Evolutionary conservation across 2,329 filamentous ascomycete genomes (phyloP), one percentile per base, ranked within the genome.

Genomic region (Cytospora schulzeri): DNA sequence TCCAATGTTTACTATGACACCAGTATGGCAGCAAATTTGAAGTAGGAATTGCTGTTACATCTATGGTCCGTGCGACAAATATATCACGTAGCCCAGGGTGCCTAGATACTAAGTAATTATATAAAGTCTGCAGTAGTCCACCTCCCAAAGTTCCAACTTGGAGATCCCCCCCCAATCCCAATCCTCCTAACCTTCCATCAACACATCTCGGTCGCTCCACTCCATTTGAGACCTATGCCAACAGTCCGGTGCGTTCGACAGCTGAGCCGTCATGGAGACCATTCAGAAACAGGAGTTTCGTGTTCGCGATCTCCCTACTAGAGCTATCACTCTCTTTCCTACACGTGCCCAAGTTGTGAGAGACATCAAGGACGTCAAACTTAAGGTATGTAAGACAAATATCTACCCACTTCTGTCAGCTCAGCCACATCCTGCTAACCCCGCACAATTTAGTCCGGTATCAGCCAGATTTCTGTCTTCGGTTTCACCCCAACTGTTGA

Each of bases 321-420:
- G 84, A 57, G 83, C 83, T 0, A 87, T 91, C 19, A 87, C 83
- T 0, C 79, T 91, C 50, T 89, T 88, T 65, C 87, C 88, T 0
- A 78, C 79, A 2, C 78, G 83, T 67, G 88, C 88, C 1, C 86
- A 88, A 56, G 74, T 90, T 33, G 79, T 84, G 15, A 81, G 87
- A 29, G 84, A 88, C 60, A 81, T 90, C 71, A 82, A 81, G 64
- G 76, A 83, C 68, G 76, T 89, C 19, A 69, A 71, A 1, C 77
- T 87, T 24, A 77, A 80, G 71, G 77, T 80, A 72, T 67, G 72
- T 80, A 72, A 67, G 72, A 53, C 17, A 41, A 15, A 35, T n/a
- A 5, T 26, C 19, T 15, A n/a, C 5, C 35, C 19, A n/a, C 6
- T 4, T 12, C 28, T 6, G 12, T n/a, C 12, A 56, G 26, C n/a